A percentile compares a stretch with the other conserved stretches of the same genome.
Evolutionary conservation across 768 basidiomycete species (phyloP).

Genomic region (Lactarius akahatsu): DNA sequence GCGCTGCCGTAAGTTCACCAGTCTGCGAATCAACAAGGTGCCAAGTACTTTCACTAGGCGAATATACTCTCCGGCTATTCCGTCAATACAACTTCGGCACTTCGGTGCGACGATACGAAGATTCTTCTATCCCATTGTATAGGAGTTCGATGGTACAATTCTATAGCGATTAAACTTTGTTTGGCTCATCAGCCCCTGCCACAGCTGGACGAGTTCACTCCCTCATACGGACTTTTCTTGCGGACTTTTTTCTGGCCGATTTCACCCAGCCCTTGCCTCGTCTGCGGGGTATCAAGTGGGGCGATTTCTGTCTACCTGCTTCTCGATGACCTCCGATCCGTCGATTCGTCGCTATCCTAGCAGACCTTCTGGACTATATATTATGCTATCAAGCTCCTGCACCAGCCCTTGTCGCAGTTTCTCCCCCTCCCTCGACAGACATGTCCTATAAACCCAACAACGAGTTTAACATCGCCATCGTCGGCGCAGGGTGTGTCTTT

Average conservation of each 20-base stretch:
- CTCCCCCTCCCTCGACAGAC: not conserved
- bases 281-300: not conserved
- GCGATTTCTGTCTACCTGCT: not conserved
- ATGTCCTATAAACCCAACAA: slow-evolving; percentile 2
- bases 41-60: not conserved
- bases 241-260: not conserved
- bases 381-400: not conserved
- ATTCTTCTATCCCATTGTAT: not conserved
- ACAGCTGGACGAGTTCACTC: not conserved
- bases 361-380: not conserved
- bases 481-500: slow-evolving; percentile 32
- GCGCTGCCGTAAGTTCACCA: not conserved
- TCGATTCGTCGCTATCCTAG: not conserved
- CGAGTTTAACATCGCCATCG: slow-evolving; percentile 28
- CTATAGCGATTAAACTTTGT: not conserved
- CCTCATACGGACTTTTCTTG: not conserved
- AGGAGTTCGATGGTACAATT: not conserved
- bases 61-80: not conserved
- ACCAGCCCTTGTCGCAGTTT: not conserved
- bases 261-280: not conserved
- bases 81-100: not conserved
- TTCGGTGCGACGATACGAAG: not conserved
- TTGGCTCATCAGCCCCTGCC: not conserved
- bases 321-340: not conserved
- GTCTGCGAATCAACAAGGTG: not conserved